phyloP scores from a whole-genome alignment of 73 alveolate species.

The Paramecium octaurelia region DNA sequence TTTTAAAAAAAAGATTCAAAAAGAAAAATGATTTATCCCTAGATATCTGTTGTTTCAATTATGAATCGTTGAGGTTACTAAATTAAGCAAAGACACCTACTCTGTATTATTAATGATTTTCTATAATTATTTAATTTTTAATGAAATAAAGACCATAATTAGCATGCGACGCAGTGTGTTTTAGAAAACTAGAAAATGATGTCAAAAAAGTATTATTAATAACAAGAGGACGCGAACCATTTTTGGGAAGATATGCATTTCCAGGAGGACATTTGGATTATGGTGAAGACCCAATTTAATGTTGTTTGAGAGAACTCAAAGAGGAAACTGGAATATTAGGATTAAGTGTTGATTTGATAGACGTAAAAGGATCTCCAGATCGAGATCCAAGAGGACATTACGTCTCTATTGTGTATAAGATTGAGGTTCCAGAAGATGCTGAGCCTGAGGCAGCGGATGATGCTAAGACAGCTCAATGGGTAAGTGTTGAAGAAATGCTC shows the following conservation, averaged over 20 bases:
- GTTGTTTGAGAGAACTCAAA: conserved; percentile 92
- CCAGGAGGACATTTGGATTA: conserved; percentile 99
- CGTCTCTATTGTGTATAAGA: conserved; percentile 86
- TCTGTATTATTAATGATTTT: not conserved
- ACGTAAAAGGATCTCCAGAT: conserved; percentile 95
- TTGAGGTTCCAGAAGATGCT: conserved; percentile 85
- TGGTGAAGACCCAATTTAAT: conserved; percentile 94
- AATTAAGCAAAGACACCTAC: not conserved
- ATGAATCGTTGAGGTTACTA: not conserved
- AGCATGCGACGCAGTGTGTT: conserved; percentile 93
- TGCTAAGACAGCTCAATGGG: conserved; percentile 95
- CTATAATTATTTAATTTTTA: not conserved
- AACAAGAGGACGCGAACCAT: conserved; percentile 88
- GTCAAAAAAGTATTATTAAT: conserved; percentile 77
- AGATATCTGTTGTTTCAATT: not conserved
- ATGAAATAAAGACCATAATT: conserved; percentile 75
- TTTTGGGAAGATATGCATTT: conserved; percentile 89
- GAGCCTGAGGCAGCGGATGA: conserved; percentile 96
- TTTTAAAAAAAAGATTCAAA: not conserved
- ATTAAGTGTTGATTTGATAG: conserved; percentile 79
- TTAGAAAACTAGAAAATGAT: conserved; percentile 75
- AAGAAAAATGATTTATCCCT: not conserved
- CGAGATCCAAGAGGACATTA: conserved; percentile 99
- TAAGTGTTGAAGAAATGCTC: conserved; percentile 82
- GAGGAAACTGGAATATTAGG: conserved; percentile 96